A percentile compares a stretch with the other conserved stretches of the same genome.
These are phyloP conservation scores for Breynia disticha DNA, from an alignment of 441 rosid species.

Conservation along the genomic window DNA sequence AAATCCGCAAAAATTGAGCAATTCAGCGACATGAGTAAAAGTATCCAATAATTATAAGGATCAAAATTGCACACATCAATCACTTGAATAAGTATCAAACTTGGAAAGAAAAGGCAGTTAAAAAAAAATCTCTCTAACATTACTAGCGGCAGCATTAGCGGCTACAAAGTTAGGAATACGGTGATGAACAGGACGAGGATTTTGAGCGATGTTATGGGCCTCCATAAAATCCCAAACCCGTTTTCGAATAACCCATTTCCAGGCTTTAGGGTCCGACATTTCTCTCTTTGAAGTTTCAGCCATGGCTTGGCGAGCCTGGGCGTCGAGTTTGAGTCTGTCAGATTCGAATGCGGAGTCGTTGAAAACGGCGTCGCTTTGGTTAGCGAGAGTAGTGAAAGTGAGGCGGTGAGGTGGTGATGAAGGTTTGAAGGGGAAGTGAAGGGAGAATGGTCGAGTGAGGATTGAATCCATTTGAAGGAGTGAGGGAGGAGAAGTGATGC, in stretches of 20 bases:
- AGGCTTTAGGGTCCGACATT: constrained; percentile 56
- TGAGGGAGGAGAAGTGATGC: too few relatives aligned
- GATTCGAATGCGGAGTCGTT: constrained; percentile 55
- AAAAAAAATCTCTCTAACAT: constrained; percentile 15
- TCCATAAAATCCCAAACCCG: constrained; percentile 86
- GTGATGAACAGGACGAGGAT: constrained; percentile 83
- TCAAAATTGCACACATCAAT: too few relatives aligned
- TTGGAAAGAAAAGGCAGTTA: neutral
- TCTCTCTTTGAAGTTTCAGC: constrained; percentile 47
- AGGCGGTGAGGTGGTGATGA: too few relatives aligned
- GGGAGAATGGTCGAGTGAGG: too few relatives aligned
- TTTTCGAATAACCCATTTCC: constrained; percentile 87
- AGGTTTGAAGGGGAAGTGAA: too few relatives aligned
- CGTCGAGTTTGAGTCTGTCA: constrained; percentile 56
- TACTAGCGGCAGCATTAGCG: constrained; percentile 54
- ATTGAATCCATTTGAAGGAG: too few relatives aligned
- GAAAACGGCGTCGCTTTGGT: constrained; percentile 25
- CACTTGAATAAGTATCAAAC: too few relatives aligned
- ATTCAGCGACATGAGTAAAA: neutral
- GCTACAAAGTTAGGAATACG: constrained; percentile 87
- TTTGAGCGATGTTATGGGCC: constrained; percentile 53
- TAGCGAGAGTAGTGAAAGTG: too few relatives aligned
- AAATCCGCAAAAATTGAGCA: constrained; percentile 1
- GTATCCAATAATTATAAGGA: too few relatives aligned
- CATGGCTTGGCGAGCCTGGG: constrained; percentile 58